Evolutionary conservation across 805 yeast genomes (phyloP).

Genomic region (Starmerella stigmatis): DNA sequence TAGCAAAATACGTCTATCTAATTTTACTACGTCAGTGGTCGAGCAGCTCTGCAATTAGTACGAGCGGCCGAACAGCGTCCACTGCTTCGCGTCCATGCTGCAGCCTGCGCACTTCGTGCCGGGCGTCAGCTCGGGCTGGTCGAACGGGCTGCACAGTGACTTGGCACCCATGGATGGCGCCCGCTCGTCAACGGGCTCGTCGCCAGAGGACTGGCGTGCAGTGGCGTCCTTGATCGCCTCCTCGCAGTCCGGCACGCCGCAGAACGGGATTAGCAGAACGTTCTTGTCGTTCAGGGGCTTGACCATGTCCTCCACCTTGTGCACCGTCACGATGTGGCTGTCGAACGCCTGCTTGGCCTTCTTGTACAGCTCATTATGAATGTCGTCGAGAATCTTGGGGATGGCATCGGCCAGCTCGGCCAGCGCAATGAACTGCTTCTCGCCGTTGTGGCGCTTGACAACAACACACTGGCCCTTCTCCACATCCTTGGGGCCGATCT

Average conservation of each 20-base stretch:
- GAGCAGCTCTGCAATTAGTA: conserved; percentile 47
- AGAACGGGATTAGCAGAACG: conserved; percentile 91
- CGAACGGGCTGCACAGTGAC: conserved; percentile 90
- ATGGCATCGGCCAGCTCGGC: conserved; percentile 54
- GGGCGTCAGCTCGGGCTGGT: conserved; percentile 70
- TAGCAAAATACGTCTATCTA: conserved; percentile 2
- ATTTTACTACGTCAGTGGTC: conserved; percentile 1
- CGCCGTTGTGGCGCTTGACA: conserved; percentile 86
- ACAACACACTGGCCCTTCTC: conserved; percentile 69
- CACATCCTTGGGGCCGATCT: conserved; percentile 93
- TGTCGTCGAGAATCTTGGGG: conserved; percentile 66
- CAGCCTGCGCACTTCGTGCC: conserved; percentile 86
- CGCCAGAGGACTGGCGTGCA: conserved; percentile 66
- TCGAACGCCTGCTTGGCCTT: conserved; percentile 79
- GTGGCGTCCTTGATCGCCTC: conserved; percentile 89
- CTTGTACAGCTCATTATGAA: conserved; percentile 64
- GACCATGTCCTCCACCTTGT: conserved; percentile 85
- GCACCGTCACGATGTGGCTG: conserved; percentile 68
- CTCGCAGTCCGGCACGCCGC: conserved; percentile 90
- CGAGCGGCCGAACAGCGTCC: conserved; percentile 95
- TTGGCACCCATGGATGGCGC: conserved; percentile 99
- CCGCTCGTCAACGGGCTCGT: conserved; percentile 79
- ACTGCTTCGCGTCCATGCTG: conserved; percentile 61
- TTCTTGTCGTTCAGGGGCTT: conserved; percentile 86
- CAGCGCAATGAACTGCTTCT: conserved; percentile 57